Evolutionary conservation across 164 flowering plant species (phyloP), one percentile per base, ranked within the genome.

Genomic region (Saururus chinensis): DNA sequence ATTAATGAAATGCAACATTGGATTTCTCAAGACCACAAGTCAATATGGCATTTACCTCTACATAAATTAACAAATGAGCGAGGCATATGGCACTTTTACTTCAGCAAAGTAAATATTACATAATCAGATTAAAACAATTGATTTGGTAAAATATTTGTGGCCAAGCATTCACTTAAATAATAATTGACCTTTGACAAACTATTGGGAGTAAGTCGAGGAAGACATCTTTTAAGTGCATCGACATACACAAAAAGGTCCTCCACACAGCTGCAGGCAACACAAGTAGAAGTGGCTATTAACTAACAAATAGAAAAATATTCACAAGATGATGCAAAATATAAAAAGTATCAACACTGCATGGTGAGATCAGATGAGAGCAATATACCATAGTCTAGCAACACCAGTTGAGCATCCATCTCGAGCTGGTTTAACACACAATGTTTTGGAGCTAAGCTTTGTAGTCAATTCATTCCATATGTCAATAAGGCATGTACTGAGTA

Each of bases 401-500:
- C 97, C 96, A 68, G 97, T 91, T 4, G 97, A 91, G 79, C 97
- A 91, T 48, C 97, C 97, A 79, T 91, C 96, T 73, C 85, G 80
- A 57, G 91, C 88, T 45, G 97, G 96, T 73, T 91, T 91, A 62
- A 91, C 75, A 58, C 97, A 91, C 59, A 91, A 53, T 25, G 89
- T 83, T 66, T 83, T 73, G 67, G 82, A 78, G 56, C 75, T 75
- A 70, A 91, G 93, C 68, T 73, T 83, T 66, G 77, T 53, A 37
- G 77, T 82, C 74, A 88, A 70, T 7, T 82, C 83, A 60, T 73
- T 72, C 97, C 97, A 91, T 51, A 77, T 61, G 53, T 78, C 77
- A 60, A 14, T 20, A 53, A 62, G 37, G 13, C 88, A 75, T n/a
- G 52, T 19, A 11, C 65, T 80, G 37, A 83, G 60, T 53, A 90